Base-by-base conservation (phyloP, 2,329 filamentous ascomycete species). In the Dactylellina sp. region DNA sequence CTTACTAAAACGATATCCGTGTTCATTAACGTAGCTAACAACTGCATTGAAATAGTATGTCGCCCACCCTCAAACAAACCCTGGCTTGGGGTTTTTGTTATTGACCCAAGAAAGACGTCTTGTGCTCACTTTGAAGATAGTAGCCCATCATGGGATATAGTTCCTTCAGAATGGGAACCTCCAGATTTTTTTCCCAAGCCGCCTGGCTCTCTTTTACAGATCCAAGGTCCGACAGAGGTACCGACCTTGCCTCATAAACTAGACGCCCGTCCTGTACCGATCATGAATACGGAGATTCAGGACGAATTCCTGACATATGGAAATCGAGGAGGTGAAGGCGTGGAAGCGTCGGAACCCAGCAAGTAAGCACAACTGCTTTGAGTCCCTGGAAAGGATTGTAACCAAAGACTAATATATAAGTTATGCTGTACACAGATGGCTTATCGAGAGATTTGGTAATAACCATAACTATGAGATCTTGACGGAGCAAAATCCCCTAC, bases 41-140 rank as follows among this genome's bases (percentile, higher is more conserved):
- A 9, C 28, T 5, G 28, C 9, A 5, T 32, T 50, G 47, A n/a
- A 11, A 52, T 61, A 74, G 70, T 74, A 37, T 74, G 70, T 22
- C 53, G 70, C n/a, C 70, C 70, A 7, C 70, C 70, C 7, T 44
- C 24, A 7, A 40, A 61, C 18, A 22, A 66, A 55, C 55, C 61
- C 1, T 74, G 70, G 70, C 18, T 74, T 18, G 70, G 70, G 0
- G 61, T 66, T 5, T 64, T 61, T 28, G 70, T 40, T 35, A 66
- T 66, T 18, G 55, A 74, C 20, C 70, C 70, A 11, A 22, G 6
- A 39, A 49, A 40, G 25, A 66, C 55, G 7, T 44, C 47, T 14
- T 74, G 70, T 22, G 25, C 14, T 3, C 12, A 35, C 1, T 7
- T n/a, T 18, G 47, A 25, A 20, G 46, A 47, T 7, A 59, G 70